Base-by-base conservation (phyloP, 495 filamentous ascomycete species). In the Delitschia confertaspora region DNA sequence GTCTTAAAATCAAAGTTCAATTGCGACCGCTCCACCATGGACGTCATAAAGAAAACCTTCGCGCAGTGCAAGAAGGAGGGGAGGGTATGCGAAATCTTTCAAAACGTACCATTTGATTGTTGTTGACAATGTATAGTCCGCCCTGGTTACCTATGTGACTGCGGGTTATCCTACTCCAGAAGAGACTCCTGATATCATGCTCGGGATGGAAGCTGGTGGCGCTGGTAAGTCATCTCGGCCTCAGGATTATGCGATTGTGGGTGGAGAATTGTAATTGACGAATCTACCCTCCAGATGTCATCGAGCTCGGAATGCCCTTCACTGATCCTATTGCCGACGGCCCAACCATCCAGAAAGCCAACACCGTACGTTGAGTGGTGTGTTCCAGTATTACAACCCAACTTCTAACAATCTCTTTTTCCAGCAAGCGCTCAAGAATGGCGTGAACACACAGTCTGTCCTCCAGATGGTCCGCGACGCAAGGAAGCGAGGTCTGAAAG, bases 281-380 rank as follows among this genome's bases (percentile, higher is more conserved):
- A 58, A 29, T n/a, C n/a, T n/a, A n/a, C n/a, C n/a, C n/a, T 35
- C 6, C 48, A 83, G 84, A 89, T 61, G 63, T 89, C 45, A 85
- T 89, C 45, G 84, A 89, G 61, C 73, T 89, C 41, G 86, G 88
- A 32, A 71, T 95, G 29, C 93, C 93, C 32, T 99, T 99, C 73
- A 95, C 93, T 38, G 91, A 99, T 58, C 91, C 91, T 16, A 95
- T 94, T 66, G 88, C 88, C 42, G 88, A 95, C 64, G 88, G 88
- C 7, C 88, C 88, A 7, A 93, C 86, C 3, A 94, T 95, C 53
- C 88, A 95, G 65, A 89, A 78, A 45, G 49, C 55, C 9, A 60
- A 58, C 33, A 58, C 55, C 20, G 53, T 57, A 57, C 21, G 53
- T 42, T 41, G 47, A 49, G 38, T 53, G 34, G 37, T 31, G 53